phyloP scores from a whole-genome alignment of 331 rosid genomes.

The Prunus yedoensis region DNA sequence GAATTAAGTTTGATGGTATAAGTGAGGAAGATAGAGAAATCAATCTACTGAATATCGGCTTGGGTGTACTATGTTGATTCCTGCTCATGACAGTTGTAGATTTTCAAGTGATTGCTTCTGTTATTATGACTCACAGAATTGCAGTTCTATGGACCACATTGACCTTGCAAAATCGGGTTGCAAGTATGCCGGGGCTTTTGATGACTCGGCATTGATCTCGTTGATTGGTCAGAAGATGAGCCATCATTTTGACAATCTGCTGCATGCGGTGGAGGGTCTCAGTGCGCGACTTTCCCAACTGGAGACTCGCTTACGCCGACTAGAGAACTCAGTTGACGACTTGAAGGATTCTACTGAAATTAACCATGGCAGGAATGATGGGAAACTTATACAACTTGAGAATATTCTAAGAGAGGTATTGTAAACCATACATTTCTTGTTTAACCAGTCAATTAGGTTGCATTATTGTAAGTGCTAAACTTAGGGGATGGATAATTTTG shows the following conservation, averaged over 20 bases:
- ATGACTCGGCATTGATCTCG: slow-evolving; percentile 15
- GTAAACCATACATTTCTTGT: not conserved
- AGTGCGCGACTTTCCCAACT: slow-evolving; percentile 33
- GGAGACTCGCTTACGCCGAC: slow-evolving; percentile 29
- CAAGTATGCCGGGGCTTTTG: not conserved
- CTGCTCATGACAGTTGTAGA: too few relatives aligned
- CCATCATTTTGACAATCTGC: slow-evolving; percentile 20
- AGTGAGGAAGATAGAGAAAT: too few relatives aligned
- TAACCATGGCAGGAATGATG: slow-evolving; percentile 29
- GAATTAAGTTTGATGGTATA: too few relatives aligned
- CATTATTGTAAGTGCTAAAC: not conserved
- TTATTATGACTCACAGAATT: too few relatives aligned
- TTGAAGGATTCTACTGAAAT: slow-evolving; percentile 29
- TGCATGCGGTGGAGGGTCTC: slow-evolving; percentile 32
- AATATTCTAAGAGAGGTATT: slow-evolving; percentile 33
- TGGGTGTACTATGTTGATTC: too few relatives aligned
- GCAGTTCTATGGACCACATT: too few relatives aligned
- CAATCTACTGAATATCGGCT: too few relatives aligned
- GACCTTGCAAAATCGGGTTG: too few relatives aligned
- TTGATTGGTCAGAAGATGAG: slow-evolving; percentile 32
- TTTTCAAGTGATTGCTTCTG: too few relatives aligned
- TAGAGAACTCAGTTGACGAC: slow-evolving; percentile 33
- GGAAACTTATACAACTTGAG: slow-evolving; percentile 32
- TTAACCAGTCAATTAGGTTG: slow-evolving; percentile 1
- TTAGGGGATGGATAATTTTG: not conserved